Evolutionary conservation across 352 stramenopile genomes (phyloP).

Genomic region (Phytopythium cucurbitacearum): DNA sequence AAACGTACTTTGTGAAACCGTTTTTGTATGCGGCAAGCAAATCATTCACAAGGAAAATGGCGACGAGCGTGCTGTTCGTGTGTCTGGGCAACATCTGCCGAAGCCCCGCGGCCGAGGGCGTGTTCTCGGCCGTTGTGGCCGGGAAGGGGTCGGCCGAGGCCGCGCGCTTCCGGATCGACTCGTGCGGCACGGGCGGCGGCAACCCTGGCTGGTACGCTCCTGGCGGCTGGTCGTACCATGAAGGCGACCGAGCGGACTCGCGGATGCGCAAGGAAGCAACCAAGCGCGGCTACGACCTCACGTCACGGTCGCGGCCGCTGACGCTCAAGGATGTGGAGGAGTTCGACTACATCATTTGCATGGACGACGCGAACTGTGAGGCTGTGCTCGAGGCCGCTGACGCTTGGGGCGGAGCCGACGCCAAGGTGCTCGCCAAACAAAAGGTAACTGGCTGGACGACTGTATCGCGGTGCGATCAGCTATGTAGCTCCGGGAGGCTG

Average conservation of each 20-base stretch:
- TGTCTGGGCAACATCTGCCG: slow-evolving; percentile 91
- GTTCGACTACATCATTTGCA: slow-evolving; percentile 89
- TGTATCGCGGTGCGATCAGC: neutral
- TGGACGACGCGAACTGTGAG: slow-evolving; percentile 84
- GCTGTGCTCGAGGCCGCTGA: slow-evolving; percentile 79
- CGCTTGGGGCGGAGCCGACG: slow-evolving; percentile 69
- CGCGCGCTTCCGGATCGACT: slow-evolving; percentile 62
- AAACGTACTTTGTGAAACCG: no score
- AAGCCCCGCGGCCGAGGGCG: slow-evolving; percentile 72
- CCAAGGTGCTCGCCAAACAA: slow-evolving; percentile 35
- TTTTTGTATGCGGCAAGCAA: no score
- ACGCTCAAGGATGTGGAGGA: slow-evolving; percentile 62
- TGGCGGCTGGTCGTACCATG: slow-evolving; percentile 83
- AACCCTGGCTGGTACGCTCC: slow-evolving; percentile 75
- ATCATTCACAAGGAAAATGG: slow-evolving; percentile 7
- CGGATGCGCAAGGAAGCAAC: slow-evolving; percentile 84
- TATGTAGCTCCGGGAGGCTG: slow-evolving; percentile 1
- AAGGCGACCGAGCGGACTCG: slow-evolving; percentile 73
- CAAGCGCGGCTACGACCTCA: slow-evolving; percentile 82
- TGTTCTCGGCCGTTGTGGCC: slow-evolving; percentile 80
- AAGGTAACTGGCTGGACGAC: slow-evolving; percentile 28
- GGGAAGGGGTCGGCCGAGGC: slow-evolving; percentile 15
- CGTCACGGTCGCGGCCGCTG: slow-evolving; percentile 71
- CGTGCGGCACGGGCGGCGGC: slow-evolving; percentile 83
- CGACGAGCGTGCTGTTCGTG: slow-evolving; percentile 83